These are phyloP conservation scores for Helotiales sp. DNA, from an alignment of 2,329 filamentous ascomycete species.

Conservation along the genomic window DNA sequence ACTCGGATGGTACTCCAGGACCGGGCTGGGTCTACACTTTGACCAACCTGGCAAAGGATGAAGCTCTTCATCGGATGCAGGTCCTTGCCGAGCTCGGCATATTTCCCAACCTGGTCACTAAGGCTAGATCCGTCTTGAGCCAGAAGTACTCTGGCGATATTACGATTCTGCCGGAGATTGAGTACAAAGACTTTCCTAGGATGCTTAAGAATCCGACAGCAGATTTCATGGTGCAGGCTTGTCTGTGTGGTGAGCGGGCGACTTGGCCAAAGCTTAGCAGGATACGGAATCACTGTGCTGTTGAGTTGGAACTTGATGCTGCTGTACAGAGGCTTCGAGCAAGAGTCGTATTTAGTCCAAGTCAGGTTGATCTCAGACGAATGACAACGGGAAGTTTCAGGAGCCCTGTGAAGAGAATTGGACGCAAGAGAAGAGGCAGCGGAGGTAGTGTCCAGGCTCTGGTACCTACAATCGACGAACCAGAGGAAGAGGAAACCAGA, in stretches of 20 bases:
- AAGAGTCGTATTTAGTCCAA: slow-evolving; percentile 54
- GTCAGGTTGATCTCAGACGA: slow-evolving; percentile 41
- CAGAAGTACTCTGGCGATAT: slow-evolving; percentile 96
- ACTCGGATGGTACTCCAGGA: slow-evolving; percentile 37
- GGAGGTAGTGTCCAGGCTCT: slow-evolving; percentile 24
- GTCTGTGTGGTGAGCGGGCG: slow-evolving; percentile 78
- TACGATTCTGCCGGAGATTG: slow-evolving; percentile 85
- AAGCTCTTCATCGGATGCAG: slow-evolving; percentile 80
- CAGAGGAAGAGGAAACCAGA: slow-evolving; percentile 21
- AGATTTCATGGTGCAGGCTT: slow-evolving; percentile 84
- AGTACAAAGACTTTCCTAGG: slow-evolving; percentile 72
- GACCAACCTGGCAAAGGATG: slow-evolving; percentile 76
- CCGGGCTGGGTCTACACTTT: slow-evolving; percentile 67
- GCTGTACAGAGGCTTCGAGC: slow-evolving; percentile 73
- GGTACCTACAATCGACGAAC: slow-evolving; percentile 13
- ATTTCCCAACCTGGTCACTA: slow-evolving; percentile 78
- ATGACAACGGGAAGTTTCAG: slow-evolving; percentile 34
- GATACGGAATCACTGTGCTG: slow-evolving; percentile 84
- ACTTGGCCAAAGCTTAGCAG: slow-evolving; percentile 91
- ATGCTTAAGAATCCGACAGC: slow-evolving; percentile 83
- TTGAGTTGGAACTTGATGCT: slow-evolving; percentile 82
- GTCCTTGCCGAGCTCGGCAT: slow-evolving; percentile 80
- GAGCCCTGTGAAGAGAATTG: slow-evolving; percentile 19
- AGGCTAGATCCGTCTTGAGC: slow-evolving; percentile 79
- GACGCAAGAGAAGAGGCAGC: slow-evolving; percentile 36